Evolutionary conservation across 495 filamentous ascomycete species (phyloP).

Genomic region (Xylona heveae): DNA sequence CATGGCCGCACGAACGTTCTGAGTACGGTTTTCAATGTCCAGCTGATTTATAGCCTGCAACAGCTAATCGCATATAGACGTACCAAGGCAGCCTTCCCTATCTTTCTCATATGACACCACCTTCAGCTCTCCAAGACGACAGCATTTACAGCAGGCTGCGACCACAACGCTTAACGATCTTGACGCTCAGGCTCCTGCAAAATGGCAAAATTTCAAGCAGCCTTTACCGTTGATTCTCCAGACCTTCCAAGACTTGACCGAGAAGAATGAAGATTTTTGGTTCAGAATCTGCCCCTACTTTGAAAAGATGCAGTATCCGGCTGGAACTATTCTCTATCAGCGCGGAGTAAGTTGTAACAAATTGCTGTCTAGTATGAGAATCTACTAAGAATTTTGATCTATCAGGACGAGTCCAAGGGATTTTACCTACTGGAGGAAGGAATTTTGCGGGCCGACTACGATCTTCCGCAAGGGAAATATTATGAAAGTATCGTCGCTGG

Average conservation of each 20-base stretch:
- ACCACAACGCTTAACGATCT: constrained; percentile 45
- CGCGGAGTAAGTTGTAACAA: constrained; percentile 27
- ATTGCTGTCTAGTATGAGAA: neutral
- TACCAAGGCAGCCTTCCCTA: constrained; percentile 8
- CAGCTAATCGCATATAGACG: constrained; percentile 7
- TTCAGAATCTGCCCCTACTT: constrained; percentile 58
- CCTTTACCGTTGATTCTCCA: constrained; percentile 81
- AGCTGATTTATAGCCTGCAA: constrained; percentile 4
- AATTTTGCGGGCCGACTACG: constrained; percentile 74
- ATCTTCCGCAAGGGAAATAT: constrained; percentile 69
- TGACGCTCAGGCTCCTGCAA: constrained; percentile 25
- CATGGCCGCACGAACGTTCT: neutral
- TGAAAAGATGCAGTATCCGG: constrained; percentile 33
- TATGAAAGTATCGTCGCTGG: constrained; percentile 87
- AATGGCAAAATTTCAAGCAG: constrained; percentile 71
- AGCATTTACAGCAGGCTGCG: constrained; percentile 58
- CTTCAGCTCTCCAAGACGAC: constrained; percentile 57
- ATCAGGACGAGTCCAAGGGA: constrained; percentile 23
- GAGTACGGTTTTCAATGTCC: constrained; percentile 6
- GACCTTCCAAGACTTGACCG: constrained; percentile 67
- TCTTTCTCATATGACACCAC: constrained; percentile 25
- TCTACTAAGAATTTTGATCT: neutral
- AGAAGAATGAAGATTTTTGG: constrained; percentile 89
- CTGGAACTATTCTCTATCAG: constrained; percentile 54
- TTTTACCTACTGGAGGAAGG: constrained; percentile 89